Evolutionary conservation across 1,139 yeast genomes (phyloP), one percentile per base, ranked within the genome.

Genomic region (Debaryomycetaceae sp.): DNA sequence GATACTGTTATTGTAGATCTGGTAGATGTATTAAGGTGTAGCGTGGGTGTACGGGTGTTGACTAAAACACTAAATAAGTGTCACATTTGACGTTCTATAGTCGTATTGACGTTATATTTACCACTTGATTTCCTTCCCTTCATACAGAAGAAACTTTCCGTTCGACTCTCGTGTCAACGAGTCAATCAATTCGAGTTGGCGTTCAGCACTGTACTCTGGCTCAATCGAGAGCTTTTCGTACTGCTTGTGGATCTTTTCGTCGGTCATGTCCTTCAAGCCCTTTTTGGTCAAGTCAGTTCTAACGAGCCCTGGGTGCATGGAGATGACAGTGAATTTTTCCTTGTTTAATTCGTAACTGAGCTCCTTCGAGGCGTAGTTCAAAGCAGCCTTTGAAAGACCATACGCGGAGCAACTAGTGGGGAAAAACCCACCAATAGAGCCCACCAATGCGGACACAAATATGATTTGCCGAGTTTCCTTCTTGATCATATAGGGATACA

Each of bases 281-380:
- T 23, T 16, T n/a, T 18, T 13, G 9, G 30, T 30, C 36, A 33
- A 46, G 32, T 56, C 62, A 23, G 57, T 56, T 12, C 42, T 34
- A n/a, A 51, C 60, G 25, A 47, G 26, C 2, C 67, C 68, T 10
- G 68, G 67, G 23, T 53, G 53, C 23, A 56, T 35, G 9, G 56
- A 38, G 7, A 56, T 32, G 18, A 55, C 48, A 10, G 37, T 46
- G 39, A 48, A 56, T 2, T 40, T 43, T 27, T 56, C 52, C 5
- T 31, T 31, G 8, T 27, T 34, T 30, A 53, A 30, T n/a, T 32
- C 20, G 28, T 28, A 25, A 4, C 27, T 29, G 12, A 23, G 12
- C 23, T 31, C 35, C 19, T 27, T 23, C n/a, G 16, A 19, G 13
- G 25, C 17, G n/a, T 23, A 28, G 18, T 31, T 31, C 15, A 56